Conservation (phyloP, 345 rosid species). For the Salix dunnii region DNA sequence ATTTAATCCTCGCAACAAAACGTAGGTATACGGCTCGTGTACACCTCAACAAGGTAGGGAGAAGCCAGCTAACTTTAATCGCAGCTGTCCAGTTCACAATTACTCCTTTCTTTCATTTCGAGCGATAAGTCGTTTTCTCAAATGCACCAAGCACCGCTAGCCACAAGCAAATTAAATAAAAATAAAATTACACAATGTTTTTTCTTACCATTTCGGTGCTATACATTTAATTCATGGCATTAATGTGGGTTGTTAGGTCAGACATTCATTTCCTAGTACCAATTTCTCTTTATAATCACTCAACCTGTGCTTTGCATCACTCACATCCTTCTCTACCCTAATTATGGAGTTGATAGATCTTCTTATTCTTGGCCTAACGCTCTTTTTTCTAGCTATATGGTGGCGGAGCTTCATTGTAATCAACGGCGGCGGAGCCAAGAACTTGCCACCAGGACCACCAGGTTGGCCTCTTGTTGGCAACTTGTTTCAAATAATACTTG, state of each 20-base stretch:
- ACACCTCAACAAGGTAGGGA: too few relatives aligned
- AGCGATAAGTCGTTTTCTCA: too few relatives aligned
- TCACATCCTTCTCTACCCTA: neutral
- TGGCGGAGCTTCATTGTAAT: conserved; percentile 50
- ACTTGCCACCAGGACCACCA: conserved; percentile 78
- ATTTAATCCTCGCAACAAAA: too few relatives aligned
- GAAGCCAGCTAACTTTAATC: too few relatives aligned
- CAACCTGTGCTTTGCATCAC: neutral
- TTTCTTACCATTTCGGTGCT: neutral
- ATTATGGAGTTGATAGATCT: conserved; percentile 15
- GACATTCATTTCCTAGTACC: neutral
- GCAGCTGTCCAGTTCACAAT: too few relatives aligned
- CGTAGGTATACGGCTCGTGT: too few relatives aligned
- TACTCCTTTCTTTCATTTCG: too few relatives aligned
- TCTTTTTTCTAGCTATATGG: conserved; percentile 41
- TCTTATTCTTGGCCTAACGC: neutral
- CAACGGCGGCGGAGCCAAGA: conserved; percentile 18
- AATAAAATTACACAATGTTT: too few relatives aligned
- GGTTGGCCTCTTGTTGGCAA: conserved; percentile 93
- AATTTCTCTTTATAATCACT: too few relatives aligned
- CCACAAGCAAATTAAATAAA: too few relatives aligned
- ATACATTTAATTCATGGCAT: neutral
- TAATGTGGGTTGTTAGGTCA: neutral
- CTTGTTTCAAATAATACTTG: conserved; percentile 63
- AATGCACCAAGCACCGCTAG: too few relatives aligned